A percentile compares a stretch with the other conserved stretches of the same genome.
Evolutionary conservation across 805 yeast species (phyloP).

Genomic region (Zygotorulaspora sp.): DNA sequence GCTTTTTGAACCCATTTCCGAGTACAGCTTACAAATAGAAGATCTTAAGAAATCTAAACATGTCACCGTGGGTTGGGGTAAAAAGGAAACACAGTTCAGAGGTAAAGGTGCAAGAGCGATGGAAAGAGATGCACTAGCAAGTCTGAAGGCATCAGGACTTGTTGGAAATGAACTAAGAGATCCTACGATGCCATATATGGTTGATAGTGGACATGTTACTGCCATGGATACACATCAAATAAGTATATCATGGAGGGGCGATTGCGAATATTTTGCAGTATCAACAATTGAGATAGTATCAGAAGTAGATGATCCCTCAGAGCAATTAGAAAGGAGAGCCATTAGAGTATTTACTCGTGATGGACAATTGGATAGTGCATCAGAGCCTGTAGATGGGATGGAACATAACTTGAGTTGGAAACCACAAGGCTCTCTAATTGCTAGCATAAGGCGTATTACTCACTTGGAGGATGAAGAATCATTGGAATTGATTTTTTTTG

Average conservation of each 20-base stretch:
- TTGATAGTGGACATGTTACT: slow-evolving; percentile 64
- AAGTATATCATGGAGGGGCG: slow-evolving; percentile 90
- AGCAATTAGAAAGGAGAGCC: slow-evolving; percentile 55
- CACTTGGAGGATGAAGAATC: slow-evolving; percentile 37
- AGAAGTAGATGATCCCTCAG: slow-evolving; percentile 38
- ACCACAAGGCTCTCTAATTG: slow-evolving; percentile 84
- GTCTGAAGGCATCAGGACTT: slow-evolving; percentile 52
- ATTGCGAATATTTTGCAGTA: slow-evolving; percentile 76
- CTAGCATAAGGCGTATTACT: slow-evolving; percentile 65
- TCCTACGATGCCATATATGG: slow-evolving; percentile 77
- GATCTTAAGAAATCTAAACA: slow-evolving; percentile 73
- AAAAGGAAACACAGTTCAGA: slow-evolving; percentile 90
- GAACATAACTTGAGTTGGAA: slow-evolving; percentile 79
- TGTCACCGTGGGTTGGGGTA: slow-evolving; percentile 98
- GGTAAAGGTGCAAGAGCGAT: slow-evolving; percentile 85
- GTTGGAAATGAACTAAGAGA: slow-evolving; percentile 70
- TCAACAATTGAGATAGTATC: slow-evolving; percentile 53
- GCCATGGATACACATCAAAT: slow-evolving; percentile 46
- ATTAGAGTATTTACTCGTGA: slow-evolving; percentile 78
- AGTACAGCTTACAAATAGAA: slow-evolving; percentile 49
- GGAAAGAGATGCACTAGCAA: slow-evolving; percentile 56
- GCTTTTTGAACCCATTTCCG: slow-evolving; percentile 73
- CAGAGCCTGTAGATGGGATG: slow-evolving; percentile 83
- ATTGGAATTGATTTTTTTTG: slow-evolving; percentile 67
- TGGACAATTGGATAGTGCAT: slow-evolving; percentile 72